Base-by-base conservation (phyloP, 345 rosid genomes). In the Camelina hispida region DNA sequence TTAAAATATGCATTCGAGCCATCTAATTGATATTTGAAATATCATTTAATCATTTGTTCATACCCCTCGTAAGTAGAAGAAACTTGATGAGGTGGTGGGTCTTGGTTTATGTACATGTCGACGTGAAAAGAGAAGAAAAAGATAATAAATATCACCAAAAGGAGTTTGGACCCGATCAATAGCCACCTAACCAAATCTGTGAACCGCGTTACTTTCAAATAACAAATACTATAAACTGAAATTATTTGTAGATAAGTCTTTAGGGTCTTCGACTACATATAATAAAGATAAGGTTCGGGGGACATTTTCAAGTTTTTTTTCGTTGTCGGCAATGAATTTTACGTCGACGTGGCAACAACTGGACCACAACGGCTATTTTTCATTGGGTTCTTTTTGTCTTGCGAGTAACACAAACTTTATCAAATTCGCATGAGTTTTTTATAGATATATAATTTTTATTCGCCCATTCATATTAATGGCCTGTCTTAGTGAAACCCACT, bases 201-300 rank as follows among this genome's bases (percentile, higher is more conserved):
- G 68, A 63, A 63, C 68, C 5, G 13, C 40, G 9, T 44, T 62
- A 42, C 52, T 43, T 62, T 43, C 20, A 14, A 17, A 17, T 57
- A 30, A 8, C n/a, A 10, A 17, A 60, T 9, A 16, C 6, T 10
- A 34, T 32, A 5, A 37, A 38, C 66, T 6, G 32, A 40, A 40
- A 62, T 12, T 12, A 62, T 40, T 22, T 42, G 51, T 13, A 18
- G 48, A 61, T 61, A 61, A 61, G 47, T 10, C 48, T 18, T 18
- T 59, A 35, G 44, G 65, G 22, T 16, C 50, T n/a, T 15, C n/a
- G 5, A 40, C 28, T 25, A 30, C 10, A n/a, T n/a, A 57, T 11
- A 62, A 38, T 63, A 43, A 25, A 28, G 68, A 64, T 64, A 62
- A 62, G 67, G 38, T 62, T 22, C 4, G n/a, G 68, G 28, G 54